Base-by-base conservation (phyloP, 768 basidiomycete species). In the Mrakia gelida region DNA sequence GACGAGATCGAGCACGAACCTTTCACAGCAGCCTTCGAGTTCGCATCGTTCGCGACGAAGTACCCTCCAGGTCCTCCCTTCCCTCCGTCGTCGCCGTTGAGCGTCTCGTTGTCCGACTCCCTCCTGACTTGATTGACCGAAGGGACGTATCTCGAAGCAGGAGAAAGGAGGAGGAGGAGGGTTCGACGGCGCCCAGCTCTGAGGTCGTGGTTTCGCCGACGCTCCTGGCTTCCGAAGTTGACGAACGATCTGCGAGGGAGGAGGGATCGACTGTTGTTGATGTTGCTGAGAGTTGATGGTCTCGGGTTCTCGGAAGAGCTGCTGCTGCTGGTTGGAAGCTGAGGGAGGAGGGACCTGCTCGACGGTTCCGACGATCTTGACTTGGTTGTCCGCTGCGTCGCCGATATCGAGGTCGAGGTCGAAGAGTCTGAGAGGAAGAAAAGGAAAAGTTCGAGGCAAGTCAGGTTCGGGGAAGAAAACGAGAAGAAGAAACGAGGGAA, bases 371-470 rank as follows among this genome's bases (percentile, higher is more conserved):
- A 67, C 34, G 28, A 34, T 21, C 30, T 38, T 9, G 18, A 32
- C 65, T 38, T 67, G 65, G 21, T 30, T 32, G 38, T 71, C 41
- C 23, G 38, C 70, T 7, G 43, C 43, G 38, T 38, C 70, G 34
- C 70, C 70, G 23, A 71, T 26, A 41, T 71, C 70, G 43, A 71
- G 70, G 43, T 71, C 70, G 21, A 71, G 30, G 16, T 71, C 70
- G 38, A 71, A 71, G 21, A 71, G 70, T 13, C 59, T 61, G 59
- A 38, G 59, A 30, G 7, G 23, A 11, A 61, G 13, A 61, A 18
- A 30, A n/a, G 7, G 3, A 61, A 26, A n/a, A 30, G 59, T 61
- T n/a, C n/a, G 59, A 61, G 13, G 4, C 1, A 8, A 61, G 59
- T 61, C 45, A 45, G 45, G 5, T 45, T 45, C 45, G 11, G 11